A percentile compares a stretch with the other conserved stretches of the same genome.
Evolutionary conservation across 2,329 filamentous ascomycete species (phyloP).

Genomic region (Aureobasidium sp.): DNA sequence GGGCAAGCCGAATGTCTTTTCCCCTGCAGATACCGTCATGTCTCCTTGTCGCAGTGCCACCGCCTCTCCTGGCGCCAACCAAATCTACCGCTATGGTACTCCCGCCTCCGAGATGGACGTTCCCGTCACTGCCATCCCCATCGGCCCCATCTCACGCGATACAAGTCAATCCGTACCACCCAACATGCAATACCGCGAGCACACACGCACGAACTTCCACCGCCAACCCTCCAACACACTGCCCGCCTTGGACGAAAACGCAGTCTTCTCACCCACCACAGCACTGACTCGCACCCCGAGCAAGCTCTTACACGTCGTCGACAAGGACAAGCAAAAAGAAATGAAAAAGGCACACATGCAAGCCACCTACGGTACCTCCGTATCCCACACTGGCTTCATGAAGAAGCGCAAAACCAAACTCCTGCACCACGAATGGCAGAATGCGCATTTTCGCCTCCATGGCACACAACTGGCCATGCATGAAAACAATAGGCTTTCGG

Average conservation of each 20-base stretch:
- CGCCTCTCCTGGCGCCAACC: constrained; percentile 42
- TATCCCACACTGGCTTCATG: constrained; percentile 72
- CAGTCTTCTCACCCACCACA: constrained; percentile 36
- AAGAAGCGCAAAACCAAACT: constrained; percentile 87
- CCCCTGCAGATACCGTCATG: constrained; percentile 25
- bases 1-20: constrained; percentile 21
- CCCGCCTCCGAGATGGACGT: constrained; percentile 89
- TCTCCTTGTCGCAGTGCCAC: constrained; percentile 41
- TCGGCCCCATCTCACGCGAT: constrained; percentile 69
- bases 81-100: constrained; percentile 69
- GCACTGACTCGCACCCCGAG: constrained; percentile 26
- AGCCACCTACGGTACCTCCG: constrained; percentile 27
- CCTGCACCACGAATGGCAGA: constrained; percentile 88
- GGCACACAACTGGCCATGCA: constrained; percentile 60
- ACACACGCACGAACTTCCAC: constrained; percentile 39
- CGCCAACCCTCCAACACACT: constrained; percentile 64
- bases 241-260: constrained; percentile 62
- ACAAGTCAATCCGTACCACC: constrained; percentile 86
- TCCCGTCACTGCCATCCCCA: constrained; percentile 65
- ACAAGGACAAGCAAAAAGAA: constrained; percentile 13
- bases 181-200: constrained; percentile 70
- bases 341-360: constrained; percentile 18
- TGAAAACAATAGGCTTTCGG: constrained; percentile 42
- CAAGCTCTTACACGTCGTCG: constrained; percentile 2
- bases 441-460: constrained; percentile 81